Percentiles rank a stretch among this genome's conserved stretches.
phyloP scores from a whole-genome alignment of 306 rosid species.

The Pachyrhizus erosus region DNA sequence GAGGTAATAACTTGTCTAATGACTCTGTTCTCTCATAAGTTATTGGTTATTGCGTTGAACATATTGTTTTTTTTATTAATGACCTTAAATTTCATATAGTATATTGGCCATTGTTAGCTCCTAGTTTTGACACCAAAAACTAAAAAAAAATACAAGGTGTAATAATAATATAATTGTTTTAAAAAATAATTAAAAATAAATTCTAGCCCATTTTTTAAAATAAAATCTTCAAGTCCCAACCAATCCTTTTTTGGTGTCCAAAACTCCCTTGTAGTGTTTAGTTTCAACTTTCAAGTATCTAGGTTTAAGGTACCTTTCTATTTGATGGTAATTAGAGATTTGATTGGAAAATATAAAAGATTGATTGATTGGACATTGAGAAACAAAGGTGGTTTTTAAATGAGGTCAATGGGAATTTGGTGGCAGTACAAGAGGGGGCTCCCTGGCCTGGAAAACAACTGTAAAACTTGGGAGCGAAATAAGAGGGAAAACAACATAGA shows the following conservation, averaged over 20 bases:
- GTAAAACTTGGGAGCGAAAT: background rate
- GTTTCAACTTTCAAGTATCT: background rate
- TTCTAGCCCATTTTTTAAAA: background rate
- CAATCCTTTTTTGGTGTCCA: background rate
- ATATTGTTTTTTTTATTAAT: background rate
- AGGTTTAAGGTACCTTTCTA: constrained; percentile 1
- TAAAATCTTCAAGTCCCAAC: background rate
- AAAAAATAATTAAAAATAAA: background rate
- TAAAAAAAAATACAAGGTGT: background rate
- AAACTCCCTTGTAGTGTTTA: background rate
- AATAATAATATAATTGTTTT: background rate
- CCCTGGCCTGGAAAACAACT: background rate
- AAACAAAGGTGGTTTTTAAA: background rate
- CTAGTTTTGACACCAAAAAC: background rate
- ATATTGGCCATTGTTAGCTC: constrained; percentile 16
- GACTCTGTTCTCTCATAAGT: background rate
- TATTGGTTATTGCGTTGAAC: background rate
- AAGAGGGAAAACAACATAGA: background rate
- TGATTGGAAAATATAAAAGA: background rate
- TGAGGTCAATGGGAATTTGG: background rate
- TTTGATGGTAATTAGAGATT: background rate
- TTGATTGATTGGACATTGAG: background rate
- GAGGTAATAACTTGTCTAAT: constrained; percentile 55
- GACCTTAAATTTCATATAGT: constrained; percentile 19
- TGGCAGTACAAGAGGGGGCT: background rate